Percentiles rank a stretch among this genome's conserved stretches.
These are phyloP conservation scores for Xylariaceae sp. DNA, from an alignment of 2,329 filamentous ascomycete species.

Conservation along the genomic window DNA sequence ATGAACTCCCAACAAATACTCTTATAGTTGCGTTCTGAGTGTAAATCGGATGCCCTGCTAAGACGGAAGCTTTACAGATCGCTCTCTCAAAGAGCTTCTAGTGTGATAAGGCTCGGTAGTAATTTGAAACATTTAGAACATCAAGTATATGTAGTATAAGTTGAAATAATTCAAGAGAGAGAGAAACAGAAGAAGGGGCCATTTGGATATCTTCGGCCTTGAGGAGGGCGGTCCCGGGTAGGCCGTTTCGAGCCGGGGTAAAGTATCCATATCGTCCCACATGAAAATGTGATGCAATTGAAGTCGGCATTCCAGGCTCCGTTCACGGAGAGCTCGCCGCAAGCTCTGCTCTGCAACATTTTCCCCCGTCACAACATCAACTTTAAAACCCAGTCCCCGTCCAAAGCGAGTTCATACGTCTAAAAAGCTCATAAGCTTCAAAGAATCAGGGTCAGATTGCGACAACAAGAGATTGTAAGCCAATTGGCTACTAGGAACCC, in stretches of 20 bases:
- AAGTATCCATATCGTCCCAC: slow-evolving; percentile 2
- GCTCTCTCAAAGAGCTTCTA: too few relatives aligned
- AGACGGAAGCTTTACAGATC: too few relatives aligned
- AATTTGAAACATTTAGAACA: too few relatives aligned
- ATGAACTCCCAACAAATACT: too few relatives aligned
- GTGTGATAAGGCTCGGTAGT: too few relatives aligned
- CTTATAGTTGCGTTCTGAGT: too few relatives aligned
- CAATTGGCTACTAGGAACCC: too few relatives aligned
- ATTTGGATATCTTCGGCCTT: neutral
- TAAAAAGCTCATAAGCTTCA: neutral
- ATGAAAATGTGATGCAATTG: neutral
- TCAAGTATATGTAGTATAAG: too few relatives aligned
- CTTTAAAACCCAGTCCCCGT: neutral
- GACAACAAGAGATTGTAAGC: too few relatives aligned
- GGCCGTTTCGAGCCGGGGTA: neutral
- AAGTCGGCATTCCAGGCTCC: slow-evolving; percentile 6
- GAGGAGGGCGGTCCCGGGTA: neutral
- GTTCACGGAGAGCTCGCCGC: slow-evolving; percentile 7
- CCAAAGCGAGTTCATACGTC: neutral
- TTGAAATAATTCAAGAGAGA: too few relatives aligned
- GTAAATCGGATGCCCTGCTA: too few relatives aligned
- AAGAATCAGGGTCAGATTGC: neutral
- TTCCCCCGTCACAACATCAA: neutral
- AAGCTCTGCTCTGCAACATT: slow-evolving; percentile 7
- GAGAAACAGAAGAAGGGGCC: too few relatives aligned